Conservation (phyloP, 305 asterid genomes). For the Fraxinus paxiana region DNA sequence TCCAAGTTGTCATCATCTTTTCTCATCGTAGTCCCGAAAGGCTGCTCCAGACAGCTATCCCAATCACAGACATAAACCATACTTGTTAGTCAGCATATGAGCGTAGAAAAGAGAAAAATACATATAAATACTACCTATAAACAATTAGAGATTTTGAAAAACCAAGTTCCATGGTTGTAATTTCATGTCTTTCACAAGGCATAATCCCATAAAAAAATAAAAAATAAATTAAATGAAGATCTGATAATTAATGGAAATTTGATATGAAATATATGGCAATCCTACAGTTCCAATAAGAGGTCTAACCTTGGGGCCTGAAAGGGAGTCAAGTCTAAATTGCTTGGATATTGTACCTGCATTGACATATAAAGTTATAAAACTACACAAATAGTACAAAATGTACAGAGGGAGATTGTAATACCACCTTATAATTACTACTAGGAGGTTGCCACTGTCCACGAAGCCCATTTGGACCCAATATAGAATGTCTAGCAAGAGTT, state of each 20-base stretch:
- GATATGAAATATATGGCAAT: conserved; percentile 14
- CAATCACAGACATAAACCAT: conserved; percentile 26
- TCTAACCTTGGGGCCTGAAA: conserved; percentile 59
- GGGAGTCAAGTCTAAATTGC: conserved; percentile 59
- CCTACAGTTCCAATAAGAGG: conserved; percentile 15
- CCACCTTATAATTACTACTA: conserved; percentile 52
- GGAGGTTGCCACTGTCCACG: conserved; percentile 87
- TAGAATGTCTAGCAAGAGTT: conserved; percentile 84
- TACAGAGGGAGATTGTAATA: conserved; percentile 24
- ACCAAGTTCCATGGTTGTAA: conserved; percentile 2
- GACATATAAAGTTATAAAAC: conserved; percentile 23
- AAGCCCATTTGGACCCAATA: conserved; percentile 91
- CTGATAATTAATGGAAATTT: background rate
- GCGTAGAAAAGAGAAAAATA: conserved; percentile 18
- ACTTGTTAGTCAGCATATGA: conserved; percentile 9
- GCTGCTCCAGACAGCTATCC: conserved; percentile 43
- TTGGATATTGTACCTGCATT: conserved; percentile 87
- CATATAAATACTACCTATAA: background rate
- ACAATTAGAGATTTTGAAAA: conserved; percentile 5
- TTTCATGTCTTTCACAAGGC: background rate
- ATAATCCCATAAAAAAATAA: background rate
- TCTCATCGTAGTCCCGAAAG: conserved; percentile 36
- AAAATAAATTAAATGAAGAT: conserved; percentile 1
- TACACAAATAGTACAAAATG: conserved; percentile 16
- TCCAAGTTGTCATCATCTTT: background rate